Evolutionary conservation across 768 basidiomycete species (phyloP).

Genomic region (Suillus subluteus): DNA sequence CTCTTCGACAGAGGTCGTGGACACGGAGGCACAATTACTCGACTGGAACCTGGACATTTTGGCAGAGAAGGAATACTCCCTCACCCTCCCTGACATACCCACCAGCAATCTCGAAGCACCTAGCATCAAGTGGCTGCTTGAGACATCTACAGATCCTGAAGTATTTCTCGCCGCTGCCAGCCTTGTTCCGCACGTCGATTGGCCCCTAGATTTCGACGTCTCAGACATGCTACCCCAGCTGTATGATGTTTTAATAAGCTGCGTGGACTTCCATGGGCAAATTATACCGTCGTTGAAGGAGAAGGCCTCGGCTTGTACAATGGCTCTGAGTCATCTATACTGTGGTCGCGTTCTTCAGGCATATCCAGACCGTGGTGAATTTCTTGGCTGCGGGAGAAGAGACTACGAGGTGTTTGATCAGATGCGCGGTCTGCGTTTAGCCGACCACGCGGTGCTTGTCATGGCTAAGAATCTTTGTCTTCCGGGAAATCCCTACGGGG

Average conservation of each 20-base stretch:
- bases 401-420: not conserved
- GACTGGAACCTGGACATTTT: too few relatives aligned
- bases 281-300: not conserved
- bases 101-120: not conserved
- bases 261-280: not conserved
- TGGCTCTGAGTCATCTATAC: not conserved
- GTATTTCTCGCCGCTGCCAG: not conserved
- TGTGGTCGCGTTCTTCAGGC: not conserved
- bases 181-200: not conserved
- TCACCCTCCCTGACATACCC: not conserved
- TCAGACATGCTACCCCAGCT: not conserved
- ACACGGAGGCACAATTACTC: not conserved
- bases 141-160: slow-evolving; percentile 1
- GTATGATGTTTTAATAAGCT: not conserved
- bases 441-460: not conserved
- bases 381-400: not conserved
- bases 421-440: too few relatives aligned
- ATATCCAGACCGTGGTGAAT: not conserved
- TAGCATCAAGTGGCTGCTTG: slow-evolving; percentile 13
- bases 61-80: not conserved
- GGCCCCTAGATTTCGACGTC: not conserved
- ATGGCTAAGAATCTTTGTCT: not conserved
- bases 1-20: not conserved
- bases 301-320: not conserved
- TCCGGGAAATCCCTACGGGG: too few relatives aligned